Evolutionary conservation across 495 filamentous ascomycete genomes (phyloP).

Genomic region (Delitschia confertaspora): DNA sequence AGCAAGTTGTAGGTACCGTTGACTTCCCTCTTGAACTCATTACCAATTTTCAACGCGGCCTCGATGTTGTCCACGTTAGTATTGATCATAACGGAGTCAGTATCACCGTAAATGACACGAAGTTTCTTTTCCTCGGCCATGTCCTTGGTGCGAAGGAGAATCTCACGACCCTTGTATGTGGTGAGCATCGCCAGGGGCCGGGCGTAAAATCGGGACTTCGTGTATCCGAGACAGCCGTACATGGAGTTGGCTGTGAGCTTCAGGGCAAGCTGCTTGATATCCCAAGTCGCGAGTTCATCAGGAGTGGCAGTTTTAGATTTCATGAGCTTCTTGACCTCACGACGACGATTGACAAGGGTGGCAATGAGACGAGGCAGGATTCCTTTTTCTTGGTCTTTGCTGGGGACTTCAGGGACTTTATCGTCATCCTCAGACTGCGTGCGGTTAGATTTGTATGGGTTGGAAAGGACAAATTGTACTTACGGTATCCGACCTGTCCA

Average conservation of each 20-base stretch:
- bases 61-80: constrained; percentile 90
- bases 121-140: constrained; percentile 81
- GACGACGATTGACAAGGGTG: constrained; percentile 76
- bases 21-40: constrained; percentile 67
- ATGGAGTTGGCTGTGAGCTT: constrained; percentile 99
- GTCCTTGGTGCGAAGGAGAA: constrained; percentile 89
- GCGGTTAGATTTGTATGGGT: constrained; percentile 13
- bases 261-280: constrained; percentile 92
- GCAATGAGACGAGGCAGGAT: constrained; percentile 85
- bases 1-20: constrained; percentile 84
- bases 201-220: constrained; percentile 91
- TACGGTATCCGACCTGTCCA: constrained; percentile 62
- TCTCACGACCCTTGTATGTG: constrained; percentile 95
- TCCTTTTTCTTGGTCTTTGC: constrained; percentile 57
- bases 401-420: constrained; percentile 57
- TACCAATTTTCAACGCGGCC: constrained; percentile 81
- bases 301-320: constrained; percentile 80
- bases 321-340: constrained; percentile 91
- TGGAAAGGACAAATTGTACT: constrained; percentile 28
- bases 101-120: constrained; percentile 96
- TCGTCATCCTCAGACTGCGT: constrained; percentile 70
- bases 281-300: constrained; percentile 88
- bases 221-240: constrained; percentile 97
- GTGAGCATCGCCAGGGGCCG: constrained; percentile 90
- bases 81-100: constrained; percentile 99